Base-by-base conservation (phyloP, 108 stramenopile species). In the Bacterosira constricta region DNA sequence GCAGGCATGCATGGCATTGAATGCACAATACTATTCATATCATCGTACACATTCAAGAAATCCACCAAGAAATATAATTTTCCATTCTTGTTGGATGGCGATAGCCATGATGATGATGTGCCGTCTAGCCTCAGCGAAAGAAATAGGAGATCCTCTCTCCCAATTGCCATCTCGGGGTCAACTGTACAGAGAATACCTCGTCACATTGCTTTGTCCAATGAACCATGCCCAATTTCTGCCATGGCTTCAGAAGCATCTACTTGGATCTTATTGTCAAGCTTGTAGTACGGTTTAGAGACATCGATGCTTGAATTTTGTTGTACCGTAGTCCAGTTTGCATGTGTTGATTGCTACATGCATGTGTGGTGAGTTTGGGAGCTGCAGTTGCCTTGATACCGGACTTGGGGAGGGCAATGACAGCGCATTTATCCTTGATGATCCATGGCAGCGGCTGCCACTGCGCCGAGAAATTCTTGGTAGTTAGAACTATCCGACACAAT, bases 201-300 rank as follows among this genome's bases (percentile, higher is more conserved):
- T n/a, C n/a, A n/a, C n/a, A n/a, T n/a, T n/a, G n/a, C n/a, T n/a
- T n/a, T n/a, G n/a, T n/a, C n/a, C n/a, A n/a, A n/a, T n/a, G n/a
- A n/a, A n/a, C n/a, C n/a, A n/a, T n/a, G n/a, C n/a, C n/a, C n/a
- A n/a, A n/a, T n/a, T n/a, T n/a, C n/a, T n/a, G 23, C 31, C 26
- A 46, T 36, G 60, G 73, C 73, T 0, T 64, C 78, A 29, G 63
- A 57, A 6, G 29, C 21, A 17, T 25, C 39, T 35, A 68, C 66
- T n/a, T 61, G 27, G 38, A 79, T 61, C 50, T 79, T 73, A 34
- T 78, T 78, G 5, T 65, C 39, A 9, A 78, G 64, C 13, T 63
- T 41, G 21, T 78, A 78, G 71, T 78, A 78, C 21, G 77, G 77
- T 18, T 13, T 21, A 23, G 63, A 30, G 17, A 58, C 41, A 32